phyloP scores from a whole-genome alignment of 305 asterid genomes.

The Solanum chacoense region DNA sequence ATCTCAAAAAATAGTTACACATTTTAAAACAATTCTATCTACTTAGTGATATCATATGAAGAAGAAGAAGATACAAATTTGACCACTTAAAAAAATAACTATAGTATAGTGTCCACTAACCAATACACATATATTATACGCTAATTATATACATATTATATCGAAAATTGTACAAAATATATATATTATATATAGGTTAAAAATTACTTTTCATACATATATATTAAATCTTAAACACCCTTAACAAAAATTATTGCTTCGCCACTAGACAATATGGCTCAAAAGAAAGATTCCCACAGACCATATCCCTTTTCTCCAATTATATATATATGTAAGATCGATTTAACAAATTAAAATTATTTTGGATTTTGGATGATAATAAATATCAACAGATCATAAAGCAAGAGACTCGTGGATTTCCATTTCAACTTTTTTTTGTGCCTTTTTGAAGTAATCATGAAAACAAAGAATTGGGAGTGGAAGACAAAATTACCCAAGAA shows the following conservation, averaged over 20 bases:
- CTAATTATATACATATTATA: background rate
- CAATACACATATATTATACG: background rate
- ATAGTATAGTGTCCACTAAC: background rate
- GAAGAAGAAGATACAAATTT: background rate
- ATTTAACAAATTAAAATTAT: background rate
- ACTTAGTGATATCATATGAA: background rate
- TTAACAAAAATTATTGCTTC: background rate
- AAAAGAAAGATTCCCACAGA: background rate
- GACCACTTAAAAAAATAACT: background rate
- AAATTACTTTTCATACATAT: background rate
- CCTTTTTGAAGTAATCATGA: background rate
- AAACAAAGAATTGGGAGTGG: background rate
- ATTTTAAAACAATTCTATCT: background rate
- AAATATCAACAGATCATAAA: background rate
- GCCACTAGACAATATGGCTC: background rate
- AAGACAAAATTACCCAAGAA: background rate
- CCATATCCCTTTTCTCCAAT: background rate
- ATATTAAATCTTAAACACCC: too few species aligned
- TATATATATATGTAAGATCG: background rate
- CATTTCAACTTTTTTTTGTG: background rate
- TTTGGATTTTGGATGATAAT: background rate
- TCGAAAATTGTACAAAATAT: too few species aligned
- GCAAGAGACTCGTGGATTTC: background rate
- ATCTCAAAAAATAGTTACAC: background rate
- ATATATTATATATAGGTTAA: too few species aligned